A percentile compares a stretch with the other conserved stretches of the same genome.
These are phyloP conservation scores for Pilobolus umbonatus DNA, from an alignment of 192 early-diverging fungal genomes.

Conservation along the genomic window DNA sequence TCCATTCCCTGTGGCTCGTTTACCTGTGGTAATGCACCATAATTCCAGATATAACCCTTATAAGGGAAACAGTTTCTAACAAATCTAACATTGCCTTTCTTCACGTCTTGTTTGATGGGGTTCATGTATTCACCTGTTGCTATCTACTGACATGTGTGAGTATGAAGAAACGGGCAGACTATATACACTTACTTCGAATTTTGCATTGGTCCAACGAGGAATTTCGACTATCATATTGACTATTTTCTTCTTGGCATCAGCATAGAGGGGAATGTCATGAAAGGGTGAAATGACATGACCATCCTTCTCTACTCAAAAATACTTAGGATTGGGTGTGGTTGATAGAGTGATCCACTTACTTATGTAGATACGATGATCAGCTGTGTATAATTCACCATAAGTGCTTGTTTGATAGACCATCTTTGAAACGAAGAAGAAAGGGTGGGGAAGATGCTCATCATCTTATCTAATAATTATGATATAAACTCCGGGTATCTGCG, in stretches of 20 bases:
- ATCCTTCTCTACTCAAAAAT: constrained; percentile 56
- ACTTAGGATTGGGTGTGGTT: not conserved
- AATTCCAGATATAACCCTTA: constrained; percentile 99
- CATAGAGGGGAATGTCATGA: constrained; percentile 97
- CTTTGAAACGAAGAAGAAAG: too few relatives aligned
- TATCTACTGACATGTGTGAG: too few relatives aligned
- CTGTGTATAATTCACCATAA: constrained; percentile 9
- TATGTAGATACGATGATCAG: constrained; percentile 20
- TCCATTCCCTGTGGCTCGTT: too few relatives aligned
- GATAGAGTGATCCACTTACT: constrained; percentile 2
- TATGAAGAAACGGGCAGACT: too few relatives aligned
- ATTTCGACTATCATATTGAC: constrained; percentile 99
- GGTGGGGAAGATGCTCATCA: too few relatives aligned
- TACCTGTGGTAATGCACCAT: constrained; percentile 95
- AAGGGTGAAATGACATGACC: constrained; percentile 89
- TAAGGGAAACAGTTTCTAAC: constrained; percentile 99
- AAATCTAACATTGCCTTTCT: constrained; percentile 98
- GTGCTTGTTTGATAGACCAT: too few relatives aligned
- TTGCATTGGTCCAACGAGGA: constrained; percentile 99
- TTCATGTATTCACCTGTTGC: constrained; percentile 93
- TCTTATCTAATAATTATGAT: too few relatives aligned
- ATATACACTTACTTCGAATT: constrained; percentile 67
- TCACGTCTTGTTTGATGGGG: constrained; percentile 98
- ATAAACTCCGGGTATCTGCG: too few relatives aligned
- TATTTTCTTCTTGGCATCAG: constrained; percentile 82